A percentile compares a stretch with the other conserved stretches of the same genome.
Evolutionary conservation across 2,329 filamentous ascomycete species (phyloP).

Genomic region (Trichoderma sp.): DNA sequence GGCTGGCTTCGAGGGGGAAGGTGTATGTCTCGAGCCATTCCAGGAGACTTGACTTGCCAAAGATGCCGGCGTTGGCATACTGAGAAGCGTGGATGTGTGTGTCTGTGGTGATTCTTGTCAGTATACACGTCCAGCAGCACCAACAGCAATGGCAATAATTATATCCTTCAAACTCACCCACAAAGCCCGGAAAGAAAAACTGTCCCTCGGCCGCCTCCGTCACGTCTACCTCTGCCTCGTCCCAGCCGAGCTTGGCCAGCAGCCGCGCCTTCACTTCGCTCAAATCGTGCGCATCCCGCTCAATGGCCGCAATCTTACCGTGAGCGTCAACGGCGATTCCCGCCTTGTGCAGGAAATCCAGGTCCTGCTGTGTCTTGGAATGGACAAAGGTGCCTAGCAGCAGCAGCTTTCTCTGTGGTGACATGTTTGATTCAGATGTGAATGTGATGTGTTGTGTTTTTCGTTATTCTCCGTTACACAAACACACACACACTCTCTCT

Average conservation of each 20-base stretch:
- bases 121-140: too few species aligned
- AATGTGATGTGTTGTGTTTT: neutral
- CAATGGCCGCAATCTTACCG: conserved; percentile 54
- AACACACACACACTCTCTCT: neutral
- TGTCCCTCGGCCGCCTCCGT: conserved; percentile 48
- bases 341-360: conserved; percentile 54
- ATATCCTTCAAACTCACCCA: conserved; percentile 53
- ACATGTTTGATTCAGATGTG: conserved; percentile 1
- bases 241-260: conserved; percentile 50
- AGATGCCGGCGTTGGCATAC: conserved; percentile 91
- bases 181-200: conserved; percentile 84
- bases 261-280: conserved; percentile 37
- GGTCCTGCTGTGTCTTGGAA: conserved; percentile 47
- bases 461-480: neutral
- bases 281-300: conserved; percentile 38
- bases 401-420: conserved; percentile 43
- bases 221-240: conserved; percentile 40
- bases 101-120: conserved; percentile 54
- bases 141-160: neutral
- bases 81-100: conserved; percentile 95
- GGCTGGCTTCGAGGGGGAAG: conserved; percentile 84
- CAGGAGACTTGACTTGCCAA: conserved; percentile 88
- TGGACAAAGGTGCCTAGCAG: conserved; percentile 60
- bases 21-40: conserved; percentile 95
- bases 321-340: conserved; percentile 52